A percentile compares a stretch with the other conserved stretches of the same genome.
These are phyloP conservation scores for Hymenoscyphus occultus DNA, from an alignment of 2,329 filamentous ascomycete species.

Conservation along the genomic window DNA sequence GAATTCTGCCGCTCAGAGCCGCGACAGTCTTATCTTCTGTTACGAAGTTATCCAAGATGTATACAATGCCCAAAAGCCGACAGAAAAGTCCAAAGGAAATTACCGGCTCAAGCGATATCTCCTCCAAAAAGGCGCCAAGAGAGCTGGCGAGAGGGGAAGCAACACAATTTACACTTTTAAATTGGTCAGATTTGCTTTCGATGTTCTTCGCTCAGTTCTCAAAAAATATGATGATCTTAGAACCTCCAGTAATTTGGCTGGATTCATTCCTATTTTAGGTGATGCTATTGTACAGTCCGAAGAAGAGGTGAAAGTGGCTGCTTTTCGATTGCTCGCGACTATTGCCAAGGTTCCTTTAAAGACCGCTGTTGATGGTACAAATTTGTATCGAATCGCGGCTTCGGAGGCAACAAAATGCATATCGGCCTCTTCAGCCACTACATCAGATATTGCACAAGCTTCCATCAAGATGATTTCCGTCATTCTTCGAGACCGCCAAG, in stretches of 20 bases:
- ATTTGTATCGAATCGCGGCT: constrained; percentile 71
- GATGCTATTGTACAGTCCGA: constrained; percentile 81
- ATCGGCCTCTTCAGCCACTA: constrained; percentile 72
- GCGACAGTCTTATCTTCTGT: constrained; percentile 87
- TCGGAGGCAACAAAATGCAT: constrained; percentile 82
- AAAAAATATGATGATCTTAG: constrained; percentile 81
- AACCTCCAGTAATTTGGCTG: constrained; percentile 74
- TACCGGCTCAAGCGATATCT: constrained; percentile 70
- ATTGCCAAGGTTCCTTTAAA: constrained; percentile 80
- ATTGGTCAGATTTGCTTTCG: constrained; percentile 81
- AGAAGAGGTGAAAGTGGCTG: constrained; percentile 88
- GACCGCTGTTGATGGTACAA: constrained; percentile 58
- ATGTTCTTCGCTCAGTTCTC: constrained; percentile 79
- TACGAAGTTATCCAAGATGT: constrained; percentile 90
- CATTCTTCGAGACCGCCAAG: constrained; percentile 76
- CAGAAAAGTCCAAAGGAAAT: constrained; percentile 54
- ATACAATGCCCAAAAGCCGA: constrained; percentile 61
- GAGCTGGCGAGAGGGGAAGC: constrained; percentile 65
- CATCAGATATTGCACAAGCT: constrained; percentile 80
- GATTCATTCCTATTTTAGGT: constrained; percentile 85
- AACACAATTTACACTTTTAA: constrained; percentile 84
- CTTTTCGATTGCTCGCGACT: constrained; percentile 78
- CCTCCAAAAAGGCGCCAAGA: constrained; percentile 75
- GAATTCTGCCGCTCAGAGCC: constrained; percentile 74
- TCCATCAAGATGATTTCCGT: constrained; percentile 85